Evolutionary conservation across 2,329 filamentous ascomycete species (phyloP).

Genomic region (Exophiala xenobiotica): DNA sequence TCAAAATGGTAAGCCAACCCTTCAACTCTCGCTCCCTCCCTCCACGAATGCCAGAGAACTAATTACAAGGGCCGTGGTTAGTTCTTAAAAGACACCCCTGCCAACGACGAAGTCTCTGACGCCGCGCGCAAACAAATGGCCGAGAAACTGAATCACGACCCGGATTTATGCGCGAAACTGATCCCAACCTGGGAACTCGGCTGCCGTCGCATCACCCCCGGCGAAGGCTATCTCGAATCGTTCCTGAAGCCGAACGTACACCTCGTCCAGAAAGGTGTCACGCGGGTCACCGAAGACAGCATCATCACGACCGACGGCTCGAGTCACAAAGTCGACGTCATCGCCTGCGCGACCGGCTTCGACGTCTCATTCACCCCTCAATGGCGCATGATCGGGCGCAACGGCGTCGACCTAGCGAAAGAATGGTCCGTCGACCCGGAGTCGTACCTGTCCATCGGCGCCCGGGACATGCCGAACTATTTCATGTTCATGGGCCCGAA

Average conservation of each 20-base stretch:
- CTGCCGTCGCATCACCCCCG: conserved; percentile 18
- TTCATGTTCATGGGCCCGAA: conserved; percentile 35
- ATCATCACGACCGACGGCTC: conserved; percentile 31
- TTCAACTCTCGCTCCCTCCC: neutral
- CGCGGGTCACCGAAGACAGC: conserved; percentile 29
- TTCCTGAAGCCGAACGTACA: conserved; percentile 35
- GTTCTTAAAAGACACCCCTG: conserved; percentile 4
- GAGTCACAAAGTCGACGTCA: conserved; percentile 32
- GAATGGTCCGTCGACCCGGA: conserved; percentile 40
- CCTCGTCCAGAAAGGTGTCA: conserved; percentile 33
- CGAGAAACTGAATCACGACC: conserved; percentile 23
- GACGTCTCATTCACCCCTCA: conserved; percentile 42
- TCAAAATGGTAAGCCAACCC: conserved; percentile 10
- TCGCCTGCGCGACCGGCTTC: conserved; percentile 26
- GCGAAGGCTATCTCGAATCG: conserved; percentile 32
- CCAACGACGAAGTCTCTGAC: conserved; percentile 6
- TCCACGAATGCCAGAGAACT: neutral
- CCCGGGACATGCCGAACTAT: conserved; percentile 36
- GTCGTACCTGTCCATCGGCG: conserved; percentile 32
- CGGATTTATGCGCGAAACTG: conserved; percentile 30
- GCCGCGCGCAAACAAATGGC: conserved; percentile 12
- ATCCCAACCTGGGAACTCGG: conserved; percentile 33
- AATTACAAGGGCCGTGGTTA: no score
- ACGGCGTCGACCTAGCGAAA: conserved; percentile 42
- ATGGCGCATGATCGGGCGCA: conserved; percentile 42